Base-by-base conservation (phyloP, 179 eudicot genomes). In the Beta macrorhiza region DNA sequence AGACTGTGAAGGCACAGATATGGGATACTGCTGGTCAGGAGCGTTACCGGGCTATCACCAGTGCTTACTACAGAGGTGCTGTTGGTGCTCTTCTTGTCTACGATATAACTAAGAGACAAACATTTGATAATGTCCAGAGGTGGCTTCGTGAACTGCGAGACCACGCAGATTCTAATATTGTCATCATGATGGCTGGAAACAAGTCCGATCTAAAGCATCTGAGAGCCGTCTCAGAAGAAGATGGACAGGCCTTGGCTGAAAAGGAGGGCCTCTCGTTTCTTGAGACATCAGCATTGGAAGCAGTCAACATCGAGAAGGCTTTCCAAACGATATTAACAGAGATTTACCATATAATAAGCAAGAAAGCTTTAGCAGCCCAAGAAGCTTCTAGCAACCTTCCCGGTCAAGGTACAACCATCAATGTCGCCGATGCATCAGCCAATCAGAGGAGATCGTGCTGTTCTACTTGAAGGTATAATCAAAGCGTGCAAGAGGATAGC, bases 11-110 rank as follows among this genome's bases (percentile, higher is more conserved):
- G 90, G 97, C 96, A 68, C 97, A 93, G 75, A 93, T 93, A 85
- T 92, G 97, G 97, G 96, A 92, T 83, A 93, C 97, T 16, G 97
- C 97, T 65, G 97, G 97, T n/a, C 97, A 91, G 83, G 97, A 93
- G 87, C 89, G 97, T 82, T 93, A 93, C 74, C 86, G 97, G 17
- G 94, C 96, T 11, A 93, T 93, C 77, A 93, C 97, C 0, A 93
- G 97, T 87, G 97, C 97, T 29, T 92, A 93, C 80, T 93, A 93
- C 80, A 84, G 97, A 82, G 97, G 97, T 82, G 96, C 94, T n/a
- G 97, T 93, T 15, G 97, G 97, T 67, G 90, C 90, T 44, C 89
- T 90, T 20, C 89, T 90, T 57, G 92, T 90, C 65, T 90, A 90
- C 44, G 90, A 90, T 65, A 90, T 90, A 78, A 90, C 92, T 68